phyloP scores from a whole-genome alignment of 139 green algal genomes.

The Chloropicon primus region DNA sequence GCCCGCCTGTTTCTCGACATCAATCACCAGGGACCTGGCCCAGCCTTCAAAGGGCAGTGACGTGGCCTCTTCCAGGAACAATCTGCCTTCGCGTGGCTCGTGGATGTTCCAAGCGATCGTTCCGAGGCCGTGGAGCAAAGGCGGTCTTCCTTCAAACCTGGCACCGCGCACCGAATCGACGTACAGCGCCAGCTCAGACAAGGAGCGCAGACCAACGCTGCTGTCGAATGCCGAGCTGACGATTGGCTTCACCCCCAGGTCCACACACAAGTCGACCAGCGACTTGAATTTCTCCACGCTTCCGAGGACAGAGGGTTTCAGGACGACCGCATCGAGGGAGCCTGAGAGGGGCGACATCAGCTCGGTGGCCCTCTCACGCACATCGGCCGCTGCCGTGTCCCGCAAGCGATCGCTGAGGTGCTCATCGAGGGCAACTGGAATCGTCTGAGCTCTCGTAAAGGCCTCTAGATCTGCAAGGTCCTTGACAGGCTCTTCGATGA shows the following conservation, averaged over 20 bases:
- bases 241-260: constrained; percentile 33
- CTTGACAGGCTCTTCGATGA: constrained; percentile 25
- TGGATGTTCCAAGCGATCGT: constrained; percentile 37
- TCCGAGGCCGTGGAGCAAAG: constrained; percentile 43
- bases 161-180: constrained; percentile 19
- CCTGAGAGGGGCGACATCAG: neutral
- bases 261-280: constrained; percentile 15
- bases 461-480: neutral
- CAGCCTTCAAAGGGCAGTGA: too few species aligned
- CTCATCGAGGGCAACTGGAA: constrained; percentile 1
- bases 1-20: too few species aligned
- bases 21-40: too few species aligned
- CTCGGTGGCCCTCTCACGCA: constrained; percentile 2
- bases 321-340: constrained; percentile 39
- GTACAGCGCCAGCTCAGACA: constrained; percentile 42
- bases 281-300: constrained; percentile 37
- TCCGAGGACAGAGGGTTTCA: constrained; percentile 65
- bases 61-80: neutral
- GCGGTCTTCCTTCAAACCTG: neutral
- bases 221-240: constrained; percentile 72
- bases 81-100: neutral
- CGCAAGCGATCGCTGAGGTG: constrained; percentile 13
- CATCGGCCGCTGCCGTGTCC: neutral
- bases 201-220: constrained; percentile 35
- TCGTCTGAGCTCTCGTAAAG: constrained; percentile 25